Conservation (phyloP, 352 stramenopile genomes). For the Aphanomyces cochlioides region DNA sequence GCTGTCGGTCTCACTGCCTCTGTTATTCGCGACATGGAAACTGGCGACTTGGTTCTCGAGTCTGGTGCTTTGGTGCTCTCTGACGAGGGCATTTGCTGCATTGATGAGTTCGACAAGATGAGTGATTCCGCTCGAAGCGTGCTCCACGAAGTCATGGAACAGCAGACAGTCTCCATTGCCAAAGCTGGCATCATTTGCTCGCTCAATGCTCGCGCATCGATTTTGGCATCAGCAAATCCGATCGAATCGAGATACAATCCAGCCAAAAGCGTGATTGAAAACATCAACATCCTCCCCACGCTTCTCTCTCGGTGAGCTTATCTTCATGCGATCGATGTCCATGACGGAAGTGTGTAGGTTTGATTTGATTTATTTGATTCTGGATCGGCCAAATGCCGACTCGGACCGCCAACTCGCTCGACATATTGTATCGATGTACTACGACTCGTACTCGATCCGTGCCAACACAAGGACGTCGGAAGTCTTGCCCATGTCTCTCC, state of each 20-base stretch:
- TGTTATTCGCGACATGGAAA: conserved; percentile 95
- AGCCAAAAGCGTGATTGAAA: conserved; percentile 96
- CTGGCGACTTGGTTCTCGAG: conserved; percentile 96
- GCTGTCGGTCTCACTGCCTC: conserved; percentile 98
- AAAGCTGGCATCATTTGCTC: conserved; percentile 99
- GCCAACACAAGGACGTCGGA: conserved; percentile 40
- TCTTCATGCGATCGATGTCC: not conserved
- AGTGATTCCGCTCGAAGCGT: conserved; percentile 95
- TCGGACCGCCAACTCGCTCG: conserved; percentile 93
- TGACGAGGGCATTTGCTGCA: conserved; percentile 98
- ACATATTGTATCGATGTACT: conserved; percentile 97
- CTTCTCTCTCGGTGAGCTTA: conserved; percentile 85
- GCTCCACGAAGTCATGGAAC: conserved; percentile 99
- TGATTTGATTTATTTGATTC: conserved; percentile 99
- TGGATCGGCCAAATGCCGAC: conserved; percentile 94
- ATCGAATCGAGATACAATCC: conserved; percentile 99
- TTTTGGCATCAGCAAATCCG: conserved; percentile 98
- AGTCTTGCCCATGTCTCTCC: conserved; percentile 72
- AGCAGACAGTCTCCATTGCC: conserved; percentile 97
- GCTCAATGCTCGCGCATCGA: conserved; percentile 97
- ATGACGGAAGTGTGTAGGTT: conserved; percentile 52
- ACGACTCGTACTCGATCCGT: conserved; percentile 59
- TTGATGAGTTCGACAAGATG: conserved; percentile 99
- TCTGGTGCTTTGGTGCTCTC: conserved; percentile 95
- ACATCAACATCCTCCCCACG: conserved; percentile 97